Conservation (phyloP, 805 yeast genomes). For the Kodamaea leandrae region DNA sequence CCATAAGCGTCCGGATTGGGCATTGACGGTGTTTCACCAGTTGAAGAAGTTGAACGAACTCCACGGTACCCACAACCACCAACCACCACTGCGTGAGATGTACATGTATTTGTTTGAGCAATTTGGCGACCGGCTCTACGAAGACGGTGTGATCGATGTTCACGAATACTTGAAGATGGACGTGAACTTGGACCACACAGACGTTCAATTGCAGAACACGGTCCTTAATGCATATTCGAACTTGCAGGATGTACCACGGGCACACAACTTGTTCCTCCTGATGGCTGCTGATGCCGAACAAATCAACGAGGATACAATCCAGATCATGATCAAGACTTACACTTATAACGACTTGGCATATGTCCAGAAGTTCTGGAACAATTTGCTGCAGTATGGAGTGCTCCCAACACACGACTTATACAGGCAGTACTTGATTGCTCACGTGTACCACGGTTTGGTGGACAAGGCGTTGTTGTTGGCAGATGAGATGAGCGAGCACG, state of each 20-base stretch:
- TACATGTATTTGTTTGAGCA: slow-evolving; percentile 58
- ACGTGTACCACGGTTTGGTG: slow-evolving; percentile 62
- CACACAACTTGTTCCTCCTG: slow-evolving; percentile 58
- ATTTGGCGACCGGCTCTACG: slow-evolving; percentile 58
- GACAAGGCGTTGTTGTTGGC: slow-evolving; percentile 55
- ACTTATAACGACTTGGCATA: slow-evolving; percentile 54
- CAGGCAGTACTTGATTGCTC: slow-evolving; percentile 63
- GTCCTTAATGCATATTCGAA: slow-evolving; percentile 63
- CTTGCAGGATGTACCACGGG: slow-evolving; percentile 53
- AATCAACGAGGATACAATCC: slow-evolving; percentile 59
- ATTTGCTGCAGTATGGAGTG: slow-evolving; percentile 51
- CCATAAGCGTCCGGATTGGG: slow-evolving; percentile 55
- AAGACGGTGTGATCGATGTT: slow-evolving; percentile 62
- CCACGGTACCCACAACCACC: slow-evolving; percentile 33
- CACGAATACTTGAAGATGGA: slow-evolving; percentile 68
- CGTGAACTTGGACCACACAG: slow-evolving; percentile 45
- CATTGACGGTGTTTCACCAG: slow-evolving; percentile 59
- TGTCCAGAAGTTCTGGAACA: slow-evolving; percentile 61
- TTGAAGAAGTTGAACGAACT: slow-evolving; percentile 54
- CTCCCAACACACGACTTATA: slow-evolving; percentile 51
- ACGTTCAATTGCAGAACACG: slow-evolving; percentile 57
- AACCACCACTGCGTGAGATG: slow-evolving; percentile 45
- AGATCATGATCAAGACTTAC: slow-evolving; percentile 63
- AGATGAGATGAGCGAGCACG: slow-evolving; percentile 46
- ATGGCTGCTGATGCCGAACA: slow-evolving; percentile 57